A percentile compares a stretch with the other conserved stretches of the same genome.
Conservation (phyloP, 202 grass and related monocot species). For the Setaria viridis region DNA sequence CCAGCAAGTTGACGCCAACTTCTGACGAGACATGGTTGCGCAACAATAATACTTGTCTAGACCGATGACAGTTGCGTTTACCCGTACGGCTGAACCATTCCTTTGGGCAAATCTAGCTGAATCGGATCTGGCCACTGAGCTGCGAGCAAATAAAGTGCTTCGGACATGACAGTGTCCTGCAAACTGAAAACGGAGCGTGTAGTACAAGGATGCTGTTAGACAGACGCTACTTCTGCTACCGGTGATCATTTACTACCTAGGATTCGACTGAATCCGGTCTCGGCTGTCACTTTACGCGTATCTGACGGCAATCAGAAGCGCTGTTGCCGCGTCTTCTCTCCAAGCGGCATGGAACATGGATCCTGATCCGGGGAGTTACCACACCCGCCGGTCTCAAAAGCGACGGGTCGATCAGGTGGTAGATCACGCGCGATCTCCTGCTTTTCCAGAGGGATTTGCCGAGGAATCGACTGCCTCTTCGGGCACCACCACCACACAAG, state of each 20-base stretch:
- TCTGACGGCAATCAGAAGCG: slow-evolving; percentile 11
- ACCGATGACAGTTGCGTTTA: background rate
- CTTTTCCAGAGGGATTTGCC: background rate
- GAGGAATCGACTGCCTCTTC: slow-evolving; percentile 18
- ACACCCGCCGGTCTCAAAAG: background rate
- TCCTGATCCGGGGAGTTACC: background rate
- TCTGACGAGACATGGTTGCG: slow-evolving; percentile 37
- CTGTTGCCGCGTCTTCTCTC: slow-evolving; percentile 22
- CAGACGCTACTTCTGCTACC: background rate
- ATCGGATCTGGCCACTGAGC: background rate
- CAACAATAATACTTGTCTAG: background rate
- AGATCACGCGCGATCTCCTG: slow-evolving; percentile 15
- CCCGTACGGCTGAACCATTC: background rate
- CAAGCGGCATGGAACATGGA: background rate
- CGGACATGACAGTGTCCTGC: background rate
- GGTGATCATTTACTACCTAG: background rate
- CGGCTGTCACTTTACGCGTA: slow-evolving; percentile 8
- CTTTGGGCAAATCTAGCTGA: background rate
- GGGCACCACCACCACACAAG: slow-evolving; percentile 11
- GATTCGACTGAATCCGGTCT: background rate
- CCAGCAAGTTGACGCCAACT: slow-evolving; percentile 13
- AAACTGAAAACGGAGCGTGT: background rate
- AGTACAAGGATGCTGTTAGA: background rate
- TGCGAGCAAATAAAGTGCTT: background rate
- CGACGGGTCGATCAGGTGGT: background rate